A percentile compares a stretch with the other conserved stretches of the same genome.
Conservation (phyloP, 257 asterid genomes). For the Thymus quinquecostatus region DNA sequence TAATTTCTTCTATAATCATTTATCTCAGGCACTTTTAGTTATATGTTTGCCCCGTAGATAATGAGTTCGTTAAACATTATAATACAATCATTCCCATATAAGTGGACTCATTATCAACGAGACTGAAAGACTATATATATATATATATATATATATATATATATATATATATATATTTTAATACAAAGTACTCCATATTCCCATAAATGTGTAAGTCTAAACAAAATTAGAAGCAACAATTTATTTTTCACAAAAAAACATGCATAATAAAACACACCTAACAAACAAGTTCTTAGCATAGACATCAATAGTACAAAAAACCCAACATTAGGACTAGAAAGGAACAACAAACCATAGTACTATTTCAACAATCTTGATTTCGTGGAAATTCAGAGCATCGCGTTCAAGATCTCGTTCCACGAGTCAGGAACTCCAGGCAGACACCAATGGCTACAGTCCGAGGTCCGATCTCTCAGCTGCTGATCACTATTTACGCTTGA, state of each 20-base stretch:
- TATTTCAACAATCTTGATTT: not conserved
- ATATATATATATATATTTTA: no score
- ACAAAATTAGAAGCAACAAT: not conserved
- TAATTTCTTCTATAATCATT: not conserved
- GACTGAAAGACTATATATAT: no score
- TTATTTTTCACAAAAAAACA: not conserved
- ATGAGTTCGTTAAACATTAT: no score
- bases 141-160: no score
- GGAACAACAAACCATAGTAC: not conserved
- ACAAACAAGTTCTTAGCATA: conserved; percentile 8
- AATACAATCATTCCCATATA: no score
- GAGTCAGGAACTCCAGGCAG: conserved; percentile 90
- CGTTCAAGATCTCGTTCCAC: conserved; percentile 78
- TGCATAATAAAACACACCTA: not conserved
- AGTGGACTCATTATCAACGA: no score
- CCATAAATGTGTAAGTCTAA: not conserved
- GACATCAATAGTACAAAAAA: not conserved
- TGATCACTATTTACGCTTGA: conserved; percentile 49
- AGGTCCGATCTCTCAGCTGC: conserved; percentile 40
- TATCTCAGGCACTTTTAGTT: not conserved
- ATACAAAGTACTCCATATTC: no score
- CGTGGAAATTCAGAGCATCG: conserved; percentile 40
- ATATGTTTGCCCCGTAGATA: no score
- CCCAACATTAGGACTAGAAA: not conserved
- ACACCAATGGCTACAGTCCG: conserved; percentile 94